Conservation (phyloP, 73 alveolate species). For the Loxodes magnus region DNA sequence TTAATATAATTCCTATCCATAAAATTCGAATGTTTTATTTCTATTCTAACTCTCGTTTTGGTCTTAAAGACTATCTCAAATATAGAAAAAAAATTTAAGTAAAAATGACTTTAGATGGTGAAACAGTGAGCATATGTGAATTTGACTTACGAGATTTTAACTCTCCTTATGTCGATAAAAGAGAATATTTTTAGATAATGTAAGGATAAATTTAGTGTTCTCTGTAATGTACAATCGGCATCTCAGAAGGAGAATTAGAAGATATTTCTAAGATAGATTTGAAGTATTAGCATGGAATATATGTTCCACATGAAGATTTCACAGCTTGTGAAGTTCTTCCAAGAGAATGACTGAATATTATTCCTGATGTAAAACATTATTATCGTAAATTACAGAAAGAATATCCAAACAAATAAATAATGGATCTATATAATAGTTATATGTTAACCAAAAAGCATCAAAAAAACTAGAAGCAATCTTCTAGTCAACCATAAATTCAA, state of each 20-base stretch:
- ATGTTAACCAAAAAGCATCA: too few species aligned
- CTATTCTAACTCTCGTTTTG: too few species aligned
- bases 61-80: too few species aligned
- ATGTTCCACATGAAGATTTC: slow-evolving; percentile 14
- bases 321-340: slow-evolving; percentile 5
- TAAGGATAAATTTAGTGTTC: not conserved
- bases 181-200: not conserved
- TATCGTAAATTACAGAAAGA: too few species aligned
- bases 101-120: not conserved
- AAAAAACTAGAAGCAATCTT: too few species aligned
- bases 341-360: slow-evolving; percentile 2
- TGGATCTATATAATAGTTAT: too few species aligned
- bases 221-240: slow-evolving; percentile 1
- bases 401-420: too few species aligned
- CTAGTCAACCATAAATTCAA: too few species aligned
- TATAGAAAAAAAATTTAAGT: too few species aligned
- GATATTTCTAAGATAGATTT: too few species aligned
- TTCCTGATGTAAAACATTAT: not conserved
- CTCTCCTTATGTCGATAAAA: slow-evolving; percentile 1
- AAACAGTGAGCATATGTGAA: not conserved
- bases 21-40: slow-evolving; percentile 25
- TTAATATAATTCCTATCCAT: slow-evolving; percentile 6
- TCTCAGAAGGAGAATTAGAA: slow-evolving; percentile 1
- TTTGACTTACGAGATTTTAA: not conserved
- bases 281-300: not conserved